Percentiles rank a stretch among this genome's conserved stretches.
Evolutionary conservation across 208 protist species (phyloP).

Genomic region (Acanthamoeba sp.): DNA sequence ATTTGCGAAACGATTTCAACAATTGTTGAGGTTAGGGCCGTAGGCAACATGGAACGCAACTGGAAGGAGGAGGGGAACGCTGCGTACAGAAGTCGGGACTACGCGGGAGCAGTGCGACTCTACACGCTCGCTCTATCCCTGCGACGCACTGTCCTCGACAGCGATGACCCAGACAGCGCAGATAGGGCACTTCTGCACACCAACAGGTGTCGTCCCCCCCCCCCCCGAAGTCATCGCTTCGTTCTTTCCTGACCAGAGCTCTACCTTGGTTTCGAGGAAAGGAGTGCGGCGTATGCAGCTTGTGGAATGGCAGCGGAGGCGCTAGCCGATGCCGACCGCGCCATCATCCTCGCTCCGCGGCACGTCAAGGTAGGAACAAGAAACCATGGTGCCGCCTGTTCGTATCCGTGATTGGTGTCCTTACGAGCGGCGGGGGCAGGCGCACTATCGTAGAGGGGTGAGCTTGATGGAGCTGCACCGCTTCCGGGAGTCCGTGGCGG

Average conservation of each 20-base stretch:
- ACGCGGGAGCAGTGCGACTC: not conserved
- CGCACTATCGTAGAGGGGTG: not conserved
- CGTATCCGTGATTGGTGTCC: not conserved
- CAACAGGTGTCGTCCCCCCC: not conserved
- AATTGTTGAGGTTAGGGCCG: not conserved
- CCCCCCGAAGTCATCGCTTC: not conserved
- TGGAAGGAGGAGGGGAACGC: not conserved
- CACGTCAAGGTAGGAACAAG: not conserved
- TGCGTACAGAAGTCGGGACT: not conserved
- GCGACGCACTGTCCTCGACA: not conserved
- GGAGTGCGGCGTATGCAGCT: conserved; percentile 4
- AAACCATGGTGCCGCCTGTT: no score
- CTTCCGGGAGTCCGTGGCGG: not conserved
- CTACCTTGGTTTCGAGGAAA: not conserved
- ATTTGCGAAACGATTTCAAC: not conserved
- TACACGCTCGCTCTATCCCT: not conserved
- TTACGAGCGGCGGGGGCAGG: not conserved
- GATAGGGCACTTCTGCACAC: not conserved
- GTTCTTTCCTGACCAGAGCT: not conserved
- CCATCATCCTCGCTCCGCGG: not conserved
- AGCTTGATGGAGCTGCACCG: conserved; percentile 22
- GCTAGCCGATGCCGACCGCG: not conserved
- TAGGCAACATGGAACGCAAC: not conserved
- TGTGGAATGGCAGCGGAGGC: conserved; percentile 1
- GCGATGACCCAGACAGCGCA: not conserved